Evolutionary conservation across 441 rosid genomes (phyloP), one percentile per base, ranked within the genome.

Genomic region (Erysimum cheiri): DNA sequence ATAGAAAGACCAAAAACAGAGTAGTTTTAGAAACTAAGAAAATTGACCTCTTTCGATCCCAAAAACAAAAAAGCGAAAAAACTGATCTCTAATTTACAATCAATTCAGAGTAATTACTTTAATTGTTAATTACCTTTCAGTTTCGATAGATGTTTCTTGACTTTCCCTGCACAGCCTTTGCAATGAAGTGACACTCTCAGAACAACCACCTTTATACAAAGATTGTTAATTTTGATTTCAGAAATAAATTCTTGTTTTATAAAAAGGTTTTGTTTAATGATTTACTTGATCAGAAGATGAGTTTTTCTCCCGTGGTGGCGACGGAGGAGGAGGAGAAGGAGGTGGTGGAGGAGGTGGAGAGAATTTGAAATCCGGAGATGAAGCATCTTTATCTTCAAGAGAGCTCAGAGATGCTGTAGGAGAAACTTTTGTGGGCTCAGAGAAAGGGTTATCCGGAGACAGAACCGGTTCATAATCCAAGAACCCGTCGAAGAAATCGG

Each of bases 141-240:
- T 87, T 86, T 92, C 54, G 97, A 94, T 41, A 92, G 78, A 82
- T 95, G 99, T 66, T 95, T 95, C 80, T 91, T 90, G 26, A 92
- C 82, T 90, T 95, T 92, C 59, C 91, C 95, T 71, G 84, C 98
- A 74, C 98, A 95, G 46, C 96, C 98, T 86, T 78, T 95, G 85
- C 98, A 92, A 76, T 95, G 98, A 56, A 95, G 74, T 55, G 99
- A 95, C 70, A 95, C 99, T 81, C 92, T 89, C 81, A 95, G 67
- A 33, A 84, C 97, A 59, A 95, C 98, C 39, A 92, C 96, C 99
- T 95, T 55, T 1, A 40, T 12, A 41, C 2, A 50, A 56, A 54
- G 4, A 60, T 6, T 10, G 22, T 15, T 22, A 58, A 44, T 36
- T 59, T 52, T 50, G n/a, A 26, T 54, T 11, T 60, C 5, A 52